phyloP scores from a whole-genome alignment of 129 eudicot genomes.

The Tanacetum coccineum region DNA sequence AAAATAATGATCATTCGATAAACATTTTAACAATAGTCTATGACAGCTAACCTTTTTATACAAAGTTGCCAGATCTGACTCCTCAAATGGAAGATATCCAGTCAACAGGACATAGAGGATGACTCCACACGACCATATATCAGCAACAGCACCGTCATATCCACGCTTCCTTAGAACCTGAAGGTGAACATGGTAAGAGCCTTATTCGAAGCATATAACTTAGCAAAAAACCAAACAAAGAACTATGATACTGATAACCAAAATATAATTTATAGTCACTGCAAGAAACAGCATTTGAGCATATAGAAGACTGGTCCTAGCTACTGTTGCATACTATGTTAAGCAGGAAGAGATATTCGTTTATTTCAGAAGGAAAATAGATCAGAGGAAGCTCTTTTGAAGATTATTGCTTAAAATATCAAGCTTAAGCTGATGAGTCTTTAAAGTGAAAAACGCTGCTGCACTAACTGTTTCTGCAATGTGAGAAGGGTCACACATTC shows the following conservation, averaged over 20 bases:
- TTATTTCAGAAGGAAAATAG: no score
- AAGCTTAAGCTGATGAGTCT: no score
- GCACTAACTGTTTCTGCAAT: no score
- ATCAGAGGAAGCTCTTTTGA: no score
- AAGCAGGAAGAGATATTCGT: no score
- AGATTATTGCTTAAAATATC: no score
- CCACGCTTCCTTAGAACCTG: slow-evolving; percentile 77
- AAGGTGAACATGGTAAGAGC: slow-evolving; percentile 15
- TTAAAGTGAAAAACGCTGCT: no score
- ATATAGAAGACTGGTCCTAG: no score
- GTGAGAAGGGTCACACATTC: not conserved
- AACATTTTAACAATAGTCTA: slow-evolving; percentile 11
- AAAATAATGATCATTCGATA: not conserved
- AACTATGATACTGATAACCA: not conserved
- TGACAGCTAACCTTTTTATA: slow-evolving; percentile 63
- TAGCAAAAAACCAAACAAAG: slow-evolving; percentile 1
- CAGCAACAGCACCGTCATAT: slow-evolving; percentile 98
- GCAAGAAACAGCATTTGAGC: not conserved
- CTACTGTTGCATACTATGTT: no score
- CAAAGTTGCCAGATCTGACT: slow-evolving; percentile 74
- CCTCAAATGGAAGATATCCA: slow-evolving; percentile 94
- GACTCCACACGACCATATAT: slow-evolving; percentile 98
- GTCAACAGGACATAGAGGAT: slow-evolving; percentile 86
- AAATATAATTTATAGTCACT: not conserved
- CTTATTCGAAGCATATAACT: slow-evolving; percentile 7